Base-by-base conservation (phyloP, 164 flowering plant species). In the Tetracentron sinense region DNA sequence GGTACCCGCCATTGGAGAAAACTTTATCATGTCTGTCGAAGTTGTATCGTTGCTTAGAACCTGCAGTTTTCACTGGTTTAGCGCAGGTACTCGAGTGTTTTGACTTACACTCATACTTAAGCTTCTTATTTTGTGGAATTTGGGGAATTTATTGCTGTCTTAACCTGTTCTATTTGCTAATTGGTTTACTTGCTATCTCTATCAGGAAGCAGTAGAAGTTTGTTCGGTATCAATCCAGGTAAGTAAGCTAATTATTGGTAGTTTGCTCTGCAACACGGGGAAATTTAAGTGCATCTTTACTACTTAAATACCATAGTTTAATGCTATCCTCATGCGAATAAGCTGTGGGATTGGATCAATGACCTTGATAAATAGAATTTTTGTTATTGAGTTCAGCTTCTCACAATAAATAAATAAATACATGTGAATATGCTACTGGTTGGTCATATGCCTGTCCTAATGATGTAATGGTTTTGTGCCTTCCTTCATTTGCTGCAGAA, bases 1-100 rank as follows among this genome's bases (percentile, higher is more conserved):
- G 96, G 97, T 95, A 92, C 69, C 97, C 99, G 38, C 96, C 99
- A 5, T 68, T 95, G 72, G 97, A 95, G 85, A 95, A 85, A 80
- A 92, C 99, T 51, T 38, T 95, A 26, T 84, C 99, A 12, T 88
- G 90, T 68, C 79, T 95, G 21, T 89, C 92, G 56, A 95, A 90
- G 83, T 69, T 95, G 68, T 92, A 92, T 72, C 89, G 81, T 22
- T 86, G 91, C 69, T 71, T 95, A 69, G 97, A 95, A 74, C 75
- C 92, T 61, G 77, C 72, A 63, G 97, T 95, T 59, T 95, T 95
- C 82, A 92, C 99, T 63, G 99, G 99, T 35, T 77, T 95, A 70
- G 99, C 99, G 27, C 99, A 95, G 99, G 99, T 86, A 70, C 44
- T 46, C 52, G 47, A 52, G 22, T 61, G 50, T n/a, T 60, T 62